Evolutionary conservation across 2,329 filamentous ascomycete genomes (phyloP), one percentile per base, ranked within the genome.

Genomic region (Sarocladium kiliense): DNA sequence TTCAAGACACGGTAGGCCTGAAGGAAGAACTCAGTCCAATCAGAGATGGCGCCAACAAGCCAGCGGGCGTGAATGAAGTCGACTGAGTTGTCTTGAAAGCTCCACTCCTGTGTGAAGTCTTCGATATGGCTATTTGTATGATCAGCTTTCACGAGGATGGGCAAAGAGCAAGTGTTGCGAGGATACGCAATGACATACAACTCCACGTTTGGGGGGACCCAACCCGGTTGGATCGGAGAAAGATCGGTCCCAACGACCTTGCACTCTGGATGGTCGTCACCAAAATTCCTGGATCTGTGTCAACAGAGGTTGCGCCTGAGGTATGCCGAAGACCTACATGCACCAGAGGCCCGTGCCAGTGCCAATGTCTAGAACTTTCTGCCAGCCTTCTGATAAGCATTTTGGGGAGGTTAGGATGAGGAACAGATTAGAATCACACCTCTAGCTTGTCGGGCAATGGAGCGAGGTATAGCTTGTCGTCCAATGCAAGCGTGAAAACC

Each of bases 21-120:
- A 12, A 66, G 65, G 57, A 87, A 77, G 7, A 87, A 68, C 11
- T 75, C 68, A 19, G 73, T 71, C 71, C 83, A 87, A 60, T 84
- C 77, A 1, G 72, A 67, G 58, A 86, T 78, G 49, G 77, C 75
- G 19, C 84, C 85, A 2, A 74, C 71, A 63, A 87, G 71, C 56
- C 80, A 55, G 3, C 80, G 76, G 2, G 80, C 76, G 66, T 86
- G 84, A 56, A 87, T 76, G 57, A 79, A 79, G 66, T 86, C 82
- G 61, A 85, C 76, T 59, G 75, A 63, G 41, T 75, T 63, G 3
- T 66, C 62, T 18, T 63, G 57, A 58, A 59, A 64, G 0, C 79
- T 71, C 82, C 82, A 85, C 1, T 63, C 60, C 0, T 58, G 60
- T 2, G 65, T 56, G 21, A 61, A 63, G 44, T 74, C 69, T 11